phyloP scores from a whole-genome alignment of 495 filamentous ascomycete genomes.

The Aspergillus ostianus region DNA sequence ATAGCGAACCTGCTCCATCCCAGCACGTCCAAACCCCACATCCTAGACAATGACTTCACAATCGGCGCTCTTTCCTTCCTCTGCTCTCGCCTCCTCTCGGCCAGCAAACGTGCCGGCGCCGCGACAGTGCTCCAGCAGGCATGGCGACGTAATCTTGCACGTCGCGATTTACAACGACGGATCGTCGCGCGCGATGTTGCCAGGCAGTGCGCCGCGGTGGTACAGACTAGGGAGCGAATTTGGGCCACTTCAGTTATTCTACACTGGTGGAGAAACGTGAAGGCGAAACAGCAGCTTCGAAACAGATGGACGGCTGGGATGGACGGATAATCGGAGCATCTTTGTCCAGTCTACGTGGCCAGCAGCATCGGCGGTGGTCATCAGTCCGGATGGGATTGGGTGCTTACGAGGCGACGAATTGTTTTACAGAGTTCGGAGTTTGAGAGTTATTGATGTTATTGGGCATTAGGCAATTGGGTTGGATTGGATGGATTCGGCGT shows the following conservation, averaged over 20 bases:
- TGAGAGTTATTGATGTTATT: neutral
- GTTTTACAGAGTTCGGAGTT: neutral
- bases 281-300: constrained; percentile 19
- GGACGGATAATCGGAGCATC: neutral
- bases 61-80: constrained; percentile 59
- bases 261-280: constrained; percentile 39
- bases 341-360: constrained; percentile 4
- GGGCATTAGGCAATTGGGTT: neutral
- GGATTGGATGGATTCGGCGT: neutral
- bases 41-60: constrained; percentile 51
- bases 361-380: neutral
- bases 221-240: constrained; percentile 37
- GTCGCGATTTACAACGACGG: constrained; percentile 30
- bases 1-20: constrained; percentile 38
- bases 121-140: constrained; percentile 44
- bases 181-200: constrained; percentile 45
- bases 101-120: constrained; percentile 44
- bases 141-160: constrained; percentile 37
- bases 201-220: constrained; percentile 44
- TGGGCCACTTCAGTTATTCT: constrained; percentile 53
- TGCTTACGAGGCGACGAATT: neutral
- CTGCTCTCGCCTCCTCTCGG: constrained; percentile 58
- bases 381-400: neutral
- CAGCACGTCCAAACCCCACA: constrained; percentile 26
- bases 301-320: neutral